A percentile compares a stretch with the other conserved stretches of the same genome.
These are phyloP conservation scores for Quercus agrifolia DNA, from an alignment of 306 rosid genomes.

Conservation along the genomic window DNA sequence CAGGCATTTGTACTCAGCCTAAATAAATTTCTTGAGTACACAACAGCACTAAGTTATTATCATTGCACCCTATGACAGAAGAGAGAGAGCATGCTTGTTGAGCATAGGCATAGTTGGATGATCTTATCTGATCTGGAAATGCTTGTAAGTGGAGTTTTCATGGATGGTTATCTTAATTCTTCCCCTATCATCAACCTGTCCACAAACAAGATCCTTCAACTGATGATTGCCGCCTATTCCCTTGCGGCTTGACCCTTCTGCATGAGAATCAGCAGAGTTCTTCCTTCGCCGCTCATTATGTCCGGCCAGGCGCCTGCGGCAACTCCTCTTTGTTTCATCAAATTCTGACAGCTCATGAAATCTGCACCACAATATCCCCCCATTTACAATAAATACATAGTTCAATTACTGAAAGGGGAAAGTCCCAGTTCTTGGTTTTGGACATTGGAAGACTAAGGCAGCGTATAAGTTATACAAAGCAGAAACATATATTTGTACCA, in stretches of 20 bases:
- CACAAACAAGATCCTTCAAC: constrained; percentile 42
- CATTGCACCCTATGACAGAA: constrained; percentile 52
- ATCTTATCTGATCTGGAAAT: constrained; percentile 50
- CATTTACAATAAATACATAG: neutral
- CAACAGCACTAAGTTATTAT: neutral
- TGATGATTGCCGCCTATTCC: constrained; percentile 22
- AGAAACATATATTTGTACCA: neutral
- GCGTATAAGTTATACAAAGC: neutral
- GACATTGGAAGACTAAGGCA: neutral
- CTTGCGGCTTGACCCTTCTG: constrained; percentile 53
- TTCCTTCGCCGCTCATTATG: constrained; percentile 69
- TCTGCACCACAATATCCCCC: constrained; percentile 26
- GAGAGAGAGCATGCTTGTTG: constrained; percentile 60
- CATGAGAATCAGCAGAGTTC: constrained; percentile 42
- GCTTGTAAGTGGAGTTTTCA: constrained; percentile 39
- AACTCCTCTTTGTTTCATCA: constrained; percentile 65
- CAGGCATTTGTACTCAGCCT: neutral
- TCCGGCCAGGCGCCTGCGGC: constrained; percentile 70
- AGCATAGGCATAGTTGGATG: neutral
- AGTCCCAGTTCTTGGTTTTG: neutral
- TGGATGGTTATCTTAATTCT: constrained; percentile 49
- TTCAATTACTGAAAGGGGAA: neutral
- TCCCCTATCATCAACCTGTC: constrained; percentile 36
- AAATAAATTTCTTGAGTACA: neutral
- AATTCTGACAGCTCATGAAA: constrained; percentile 66